A percentile compares a stretch with the other conserved stretches of the same genome.
phyloP scores from a whole-genome alignment of 768 basidiomycete species.

The Lactarius pseudohatsudake region DNA sequence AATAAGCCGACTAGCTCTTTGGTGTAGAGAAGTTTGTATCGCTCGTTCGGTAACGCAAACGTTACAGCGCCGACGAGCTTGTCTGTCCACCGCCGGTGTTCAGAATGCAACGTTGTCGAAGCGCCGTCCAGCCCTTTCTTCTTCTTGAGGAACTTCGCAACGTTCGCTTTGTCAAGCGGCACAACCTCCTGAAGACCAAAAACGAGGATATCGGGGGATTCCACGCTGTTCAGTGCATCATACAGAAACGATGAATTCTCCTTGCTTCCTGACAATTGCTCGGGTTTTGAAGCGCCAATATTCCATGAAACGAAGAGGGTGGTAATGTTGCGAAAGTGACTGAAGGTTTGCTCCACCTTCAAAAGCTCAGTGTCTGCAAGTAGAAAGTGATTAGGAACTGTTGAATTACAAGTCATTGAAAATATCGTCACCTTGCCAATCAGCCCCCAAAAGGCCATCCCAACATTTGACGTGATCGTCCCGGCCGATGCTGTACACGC shows the following conservation, averaged over 20 bases:
- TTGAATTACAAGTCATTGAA: not conserved
- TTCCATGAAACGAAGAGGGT: conserved; percentile 91
- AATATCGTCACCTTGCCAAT: conserved; percentile 77
- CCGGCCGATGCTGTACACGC: conserved; percentile 71
- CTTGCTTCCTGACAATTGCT: conserved; percentile 58
- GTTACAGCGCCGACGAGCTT: conserved; percentile 70
- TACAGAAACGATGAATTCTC: conserved; percentile 81
- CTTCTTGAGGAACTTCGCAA: conserved; percentile 80
- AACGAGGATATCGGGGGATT: conserved; percentile 81
- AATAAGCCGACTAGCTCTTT: conserved; percentile 92
- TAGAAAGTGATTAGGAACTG: conserved; percentile 3
- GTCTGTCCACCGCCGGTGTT: conserved; percentile 90
- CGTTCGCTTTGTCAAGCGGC: conserved; percentile 92
- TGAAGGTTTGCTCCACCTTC: conserved; percentile 74
- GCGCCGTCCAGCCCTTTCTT: conserved; percentile 64
- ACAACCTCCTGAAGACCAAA: conserved; percentile 98
- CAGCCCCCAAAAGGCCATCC: conserved; percentile 84
- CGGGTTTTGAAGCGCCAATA: conserved; percentile 83
- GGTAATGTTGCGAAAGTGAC: conserved; percentile 73
- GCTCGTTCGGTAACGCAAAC: conserved; percentile 63
- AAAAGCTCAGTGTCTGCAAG: conserved; percentile 68
- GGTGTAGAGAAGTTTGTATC: conserved; percentile 79
- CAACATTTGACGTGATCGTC: conserved; percentile 77
- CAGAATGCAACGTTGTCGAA: conserved; percentile 81
- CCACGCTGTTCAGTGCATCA: conserved; percentile 69